phyloP scores from a whole-genome alignment of 2,329 filamentous ascomycete genomes.

The Penicillium fuscoglaucum region DNA sequence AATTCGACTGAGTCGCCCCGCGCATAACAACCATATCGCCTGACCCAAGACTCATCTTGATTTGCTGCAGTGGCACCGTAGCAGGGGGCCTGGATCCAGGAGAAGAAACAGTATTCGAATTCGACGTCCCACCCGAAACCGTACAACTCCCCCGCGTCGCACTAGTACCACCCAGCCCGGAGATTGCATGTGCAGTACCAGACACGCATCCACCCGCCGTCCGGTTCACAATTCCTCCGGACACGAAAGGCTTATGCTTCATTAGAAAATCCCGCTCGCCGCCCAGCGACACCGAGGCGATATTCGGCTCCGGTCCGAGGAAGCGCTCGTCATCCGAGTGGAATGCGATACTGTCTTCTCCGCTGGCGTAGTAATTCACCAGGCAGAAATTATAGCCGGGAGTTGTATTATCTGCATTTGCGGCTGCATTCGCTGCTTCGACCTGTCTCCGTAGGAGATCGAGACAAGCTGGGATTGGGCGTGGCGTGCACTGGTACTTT shows the following conservation, averaged over 20 bases:
- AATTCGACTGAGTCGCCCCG: constrained; percentile 71
- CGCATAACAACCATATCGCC: constrained; percentile 82
- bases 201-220: constrained; percentile 27
- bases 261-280: constrained; percentile 72
- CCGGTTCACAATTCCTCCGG: constrained; percentile 28
- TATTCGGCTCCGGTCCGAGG: constrained; percentile 66
- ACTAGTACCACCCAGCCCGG: not conserved
- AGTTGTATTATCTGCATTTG: constrained; percentile 38
- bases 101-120: not conserved
- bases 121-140: not conserved
- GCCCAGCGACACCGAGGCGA: constrained; percentile 73
- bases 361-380: constrained; percentile 80
- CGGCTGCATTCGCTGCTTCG: constrained; percentile 56
- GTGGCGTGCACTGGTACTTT: constrained; percentile 63
- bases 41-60: constrained; percentile 59
- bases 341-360: constrained; percentile 73
- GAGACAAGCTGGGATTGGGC: constrained; percentile 70
- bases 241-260: constrained; percentile 66
- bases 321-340: constrained; percentile 81
- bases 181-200: constrained; percentile 8
- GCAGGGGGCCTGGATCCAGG: not conserved
- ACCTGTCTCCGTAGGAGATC: constrained; percentile 62
- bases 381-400: constrained; percentile 74
- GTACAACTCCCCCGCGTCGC: not conserved
- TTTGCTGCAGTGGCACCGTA: constrained; percentile 32